Evolutionary conservation across 139 green algal species (phyloP).

Genomic region (Ettlia oleoabundans): DNA sequence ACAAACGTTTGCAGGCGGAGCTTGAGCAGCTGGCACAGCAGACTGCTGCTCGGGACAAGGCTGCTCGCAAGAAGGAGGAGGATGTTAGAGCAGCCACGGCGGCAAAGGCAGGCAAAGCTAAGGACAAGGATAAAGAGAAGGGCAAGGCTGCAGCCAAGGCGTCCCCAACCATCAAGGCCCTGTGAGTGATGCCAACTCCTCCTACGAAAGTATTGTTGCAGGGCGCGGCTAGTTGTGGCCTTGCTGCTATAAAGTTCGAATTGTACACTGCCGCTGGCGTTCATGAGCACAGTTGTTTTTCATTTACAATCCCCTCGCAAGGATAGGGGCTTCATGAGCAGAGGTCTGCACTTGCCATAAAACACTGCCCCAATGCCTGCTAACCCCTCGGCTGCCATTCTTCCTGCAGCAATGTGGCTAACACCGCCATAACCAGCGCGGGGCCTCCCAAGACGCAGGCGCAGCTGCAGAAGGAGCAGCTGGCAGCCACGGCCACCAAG

Average conservation of each 20-base stretch:
- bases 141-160: neutral
- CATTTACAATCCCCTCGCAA: too few species aligned
- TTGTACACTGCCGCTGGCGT: too few species aligned
- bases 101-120: neutral
- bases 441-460: slow-evolving; percentile 17
- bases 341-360: too few species aligned
- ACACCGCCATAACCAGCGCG: slow-evolving; percentile 14
- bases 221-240: too few species aligned
- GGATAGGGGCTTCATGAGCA: too few species aligned
- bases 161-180: slow-evolving; percentile 16
- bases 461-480: slow-evolving; percentile 36
- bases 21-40: slow-evolving; percentile 32
- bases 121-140: slow-evolving; percentile 20
- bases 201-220: too few species aligned
- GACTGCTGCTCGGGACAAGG: slow-evolving; percentile 10
- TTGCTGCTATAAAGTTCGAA: too few species aligned
- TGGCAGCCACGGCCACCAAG: slow-evolving; percentile 21
- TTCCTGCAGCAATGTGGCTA: slow-evolving; percentile 37
- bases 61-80: slow-evolving; percentile 22
- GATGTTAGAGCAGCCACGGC: neutral
- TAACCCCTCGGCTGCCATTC: too few species aligned
- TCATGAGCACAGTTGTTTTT: too few species aligned
- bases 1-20: slow-evolving; percentile 2
- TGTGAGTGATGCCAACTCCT: neutral
- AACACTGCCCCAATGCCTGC: too few species aligned